These are phyloP conservation scores for Pontederia crassipes DNA, from an alignment of 176 grass and related monocot species.

Conservation along the genomic window DNA sequence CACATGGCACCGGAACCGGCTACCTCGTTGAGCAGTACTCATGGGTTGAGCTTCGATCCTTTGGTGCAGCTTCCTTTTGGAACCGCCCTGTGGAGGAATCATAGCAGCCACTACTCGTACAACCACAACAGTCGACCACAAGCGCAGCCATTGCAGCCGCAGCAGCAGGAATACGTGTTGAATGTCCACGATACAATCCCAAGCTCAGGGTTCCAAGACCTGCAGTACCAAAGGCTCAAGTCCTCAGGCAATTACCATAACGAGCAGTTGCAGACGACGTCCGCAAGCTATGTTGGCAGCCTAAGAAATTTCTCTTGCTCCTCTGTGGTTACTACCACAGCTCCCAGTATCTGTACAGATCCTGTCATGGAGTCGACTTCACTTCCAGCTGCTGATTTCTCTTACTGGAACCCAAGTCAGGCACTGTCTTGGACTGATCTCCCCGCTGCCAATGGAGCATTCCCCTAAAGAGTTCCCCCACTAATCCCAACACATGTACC, in stretches of 20 bases:
- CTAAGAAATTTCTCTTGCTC: not conserved
- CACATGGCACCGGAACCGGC: not conserved
- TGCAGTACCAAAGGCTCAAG: not conserved
- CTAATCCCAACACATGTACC: not conserved
- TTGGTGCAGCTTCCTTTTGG: not conserved
- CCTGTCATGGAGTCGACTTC: not conserved
- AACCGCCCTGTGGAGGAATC: not conserved
- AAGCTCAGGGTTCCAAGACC: slow-evolving; percentile 1
- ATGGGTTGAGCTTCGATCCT: not conserved
- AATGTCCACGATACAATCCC: not conserved
- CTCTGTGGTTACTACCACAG: not conserved
- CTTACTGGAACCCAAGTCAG: not conserved
- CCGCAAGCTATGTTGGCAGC: not conserved
- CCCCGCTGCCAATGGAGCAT: not conserved
- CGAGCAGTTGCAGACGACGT: not conserved
- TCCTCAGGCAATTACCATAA: slow-evolving; percentile 3
- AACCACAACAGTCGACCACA: not conserved
- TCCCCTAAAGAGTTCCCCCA: not conserved
- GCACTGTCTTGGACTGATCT: not conserved
- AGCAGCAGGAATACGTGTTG: not conserved
- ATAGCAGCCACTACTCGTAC: not conserved
- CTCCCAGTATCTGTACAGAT: not conserved
- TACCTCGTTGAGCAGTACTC: not conserved
- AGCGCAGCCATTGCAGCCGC: not conserved
- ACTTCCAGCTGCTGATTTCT: not conserved